Evolutionary conservation across 805 yeast species (phyloP).

Genomic region (Kuraishia piskuri): DNA sequence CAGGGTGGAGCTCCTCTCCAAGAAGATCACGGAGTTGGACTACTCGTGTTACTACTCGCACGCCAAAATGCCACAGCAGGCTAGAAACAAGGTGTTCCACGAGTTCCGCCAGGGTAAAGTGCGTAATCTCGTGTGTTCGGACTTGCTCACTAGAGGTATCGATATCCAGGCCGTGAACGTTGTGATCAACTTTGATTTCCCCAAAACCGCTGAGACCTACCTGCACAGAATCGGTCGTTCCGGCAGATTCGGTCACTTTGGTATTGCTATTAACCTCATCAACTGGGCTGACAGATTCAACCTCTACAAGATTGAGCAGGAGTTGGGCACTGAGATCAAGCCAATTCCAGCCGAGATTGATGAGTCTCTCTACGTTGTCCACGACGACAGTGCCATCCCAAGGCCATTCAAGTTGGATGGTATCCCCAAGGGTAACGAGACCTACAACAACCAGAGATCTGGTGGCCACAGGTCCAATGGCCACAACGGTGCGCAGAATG

Average conservation of each 20-base stretch:
- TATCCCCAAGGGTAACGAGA: slow-evolving; percentile 23
- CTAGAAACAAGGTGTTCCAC: slow-evolving; percentile 96
- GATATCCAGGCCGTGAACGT: slow-evolving; percentile 99
- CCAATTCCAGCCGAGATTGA: slow-evolving; percentile 96
- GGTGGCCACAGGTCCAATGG: slow-evolving; percentile 13
- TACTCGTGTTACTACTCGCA: slow-evolving; percentile 96
- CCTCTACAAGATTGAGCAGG: slow-evolving; percentile 92
- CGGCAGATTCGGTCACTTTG: slow-evolving; percentile 97
- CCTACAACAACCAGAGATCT: slow-evolving; percentile 12
- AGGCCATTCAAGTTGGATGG: slow-evolving; percentile 76
- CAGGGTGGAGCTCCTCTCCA: slow-evolving; percentile 92
- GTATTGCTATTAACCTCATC: slow-evolving; percentile 93
- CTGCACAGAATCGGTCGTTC: slow-evolving; percentile 98
- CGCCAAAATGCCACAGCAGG: slow-evolving; percentile 95
- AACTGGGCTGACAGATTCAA: slow-evolving; percentile 95
- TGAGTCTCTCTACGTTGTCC: slow-evolving; percentile 79
- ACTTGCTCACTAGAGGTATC: slow-evolving; percentile 93
- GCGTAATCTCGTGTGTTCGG: slow-evolving; percentile 94
- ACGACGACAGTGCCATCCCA: slow-evolving; percentile 68
- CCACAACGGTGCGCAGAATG: slow-evolving; percentile 6
- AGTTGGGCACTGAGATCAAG: slow-evolving; percentile 92
- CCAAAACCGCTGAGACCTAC: slow-evolving; percentile 83
- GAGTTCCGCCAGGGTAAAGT: slow-evolving; percentile 98
- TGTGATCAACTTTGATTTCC: slow-evolving; percentile 97
- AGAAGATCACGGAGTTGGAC: slow-evolving; percentile 92